Conservation (phyloP, 371 early-diverging fungal species). For the Mortierella sp. region DNA sequence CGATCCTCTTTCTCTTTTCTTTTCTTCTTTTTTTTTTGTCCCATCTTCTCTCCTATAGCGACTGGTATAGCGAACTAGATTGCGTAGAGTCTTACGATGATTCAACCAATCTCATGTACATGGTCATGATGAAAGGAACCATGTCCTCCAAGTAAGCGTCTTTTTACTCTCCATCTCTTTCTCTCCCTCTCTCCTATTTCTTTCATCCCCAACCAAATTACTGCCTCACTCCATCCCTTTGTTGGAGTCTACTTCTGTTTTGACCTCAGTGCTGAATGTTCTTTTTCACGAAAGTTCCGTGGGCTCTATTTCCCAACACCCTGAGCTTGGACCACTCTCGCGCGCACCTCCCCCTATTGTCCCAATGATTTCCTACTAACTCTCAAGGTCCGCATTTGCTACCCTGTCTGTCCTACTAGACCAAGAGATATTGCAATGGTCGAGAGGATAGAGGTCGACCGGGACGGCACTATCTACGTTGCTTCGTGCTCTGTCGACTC, state of each 20-base stretch:
- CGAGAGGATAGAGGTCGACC: slow-evolving; percentile 65
- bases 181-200: neutral
- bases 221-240: no score
- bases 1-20: neutral
- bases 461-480: slow-evolving; percentile 67
- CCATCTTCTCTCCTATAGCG: slow-evolving; percentile 18
- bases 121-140: slow-evolving; percentile 54
- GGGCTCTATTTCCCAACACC: no score
- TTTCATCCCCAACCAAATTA: neutral
- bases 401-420: slow-evolving; percentile 33
- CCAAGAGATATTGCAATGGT: slow-evolving; percentile 68
- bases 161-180: neutral
- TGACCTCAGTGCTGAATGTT: no score
- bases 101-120: slow-evolving; percentile 48
- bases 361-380: no score
- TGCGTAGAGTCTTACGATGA: slow-evolving; percentile 49
- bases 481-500: slow-evolving; percentile 74
- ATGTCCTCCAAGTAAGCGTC: slow-evolving; percentile 48
- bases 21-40: neutral
- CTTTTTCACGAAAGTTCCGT: no score
- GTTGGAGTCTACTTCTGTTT: no score
- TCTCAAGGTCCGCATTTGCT: no score
- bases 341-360: no score
- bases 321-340: no score
- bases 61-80: slow-evolving; percentile 54